Evolutionary conservation across 345 rosid species (phyloP), one percentile per base, ranked within the genome.

Genomic region (Chamaenerion angustifolium): DNA sequence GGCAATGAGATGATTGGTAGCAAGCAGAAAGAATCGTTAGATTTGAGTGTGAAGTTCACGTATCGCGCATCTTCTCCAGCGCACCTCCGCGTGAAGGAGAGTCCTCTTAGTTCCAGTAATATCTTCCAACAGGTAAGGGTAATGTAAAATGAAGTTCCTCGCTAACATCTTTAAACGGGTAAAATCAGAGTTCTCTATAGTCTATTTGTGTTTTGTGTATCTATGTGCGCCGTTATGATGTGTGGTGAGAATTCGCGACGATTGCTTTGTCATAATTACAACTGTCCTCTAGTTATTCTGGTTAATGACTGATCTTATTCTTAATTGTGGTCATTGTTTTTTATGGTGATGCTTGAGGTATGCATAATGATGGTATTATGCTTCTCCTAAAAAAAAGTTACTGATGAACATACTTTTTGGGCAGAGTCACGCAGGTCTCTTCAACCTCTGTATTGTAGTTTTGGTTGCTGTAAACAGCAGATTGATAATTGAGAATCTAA

Each of bases 381-480:
- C 27, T 48, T 23, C 13, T 35, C 13, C 0, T 11, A 12, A 48
- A 12, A 17, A 19, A 15, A 45, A 16, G 35, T n/a, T 2, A 11
- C 45, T 46, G 11, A 44, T 18, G 14, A 48, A 45, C 8, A 40
- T 14, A 15, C 11, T 49, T 47, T 4, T 56, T 23, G 64, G 66
- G 62, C 82, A 93, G 99, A 93, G 99, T 61, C 99, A 93, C 66
- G 99, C 99, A 7, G 99, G 96, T 50, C 80, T 93, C 42, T 88
- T 88, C 73, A 92, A 92, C 67, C 83, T 92, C 3, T 88, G 99
- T 64, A 74, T 92, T 69, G 99, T 92, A 45, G 96, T 92, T 64
- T 95, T 92, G 57, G 66, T 92, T 57, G 99, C 99, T 16, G 96
- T 92, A 11, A 92, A 92, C 80, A 71, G 96, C 78, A 68, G 99